Evolutionary conservation across 371 early-diverging fungal genomes (phyloP), one percentile per base, ranked within the genome.

Genomic region (Saksenaea oblongispora): DNA sequence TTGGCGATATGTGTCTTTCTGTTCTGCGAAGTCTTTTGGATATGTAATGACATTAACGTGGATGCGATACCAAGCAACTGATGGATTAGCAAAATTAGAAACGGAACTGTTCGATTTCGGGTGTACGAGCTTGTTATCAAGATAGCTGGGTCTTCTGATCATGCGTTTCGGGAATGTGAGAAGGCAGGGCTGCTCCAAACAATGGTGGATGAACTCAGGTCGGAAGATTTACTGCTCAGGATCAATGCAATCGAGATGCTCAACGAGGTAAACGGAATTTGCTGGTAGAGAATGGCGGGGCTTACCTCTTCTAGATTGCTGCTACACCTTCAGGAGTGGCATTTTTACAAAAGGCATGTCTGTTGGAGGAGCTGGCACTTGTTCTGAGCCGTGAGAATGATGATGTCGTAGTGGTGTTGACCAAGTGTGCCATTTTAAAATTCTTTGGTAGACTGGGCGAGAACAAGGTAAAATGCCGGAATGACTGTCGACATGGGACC

Each of bases 181-280:
- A 34, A 34, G 5, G 66, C 76, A 0, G 80, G 80, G 14, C 55
- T 81, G 5, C 61, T 84, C 18, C 26, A 63, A 11, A 58, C 54
- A 8, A 56, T 82, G 10, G 47, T 69, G 7, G 51, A 60, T 10
- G 78, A 81, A 61, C 47, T 81, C 17, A 69, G 68, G 17, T 72
- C 83, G 10, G 56, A 70, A 22, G 84, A 84, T 62, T 35, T 79
- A 1, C 65, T 84, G 58, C 34, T 84, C 8, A 71, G 69, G 27
- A 58, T 84, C 14, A 84, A 84, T 61, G 82, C 82, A 3, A 72
- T 84, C 44, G 84, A 84, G 57, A 59, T 79, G n/a, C 62, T 83
- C 10, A 66, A 64, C 24, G 70, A 83, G 74, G 84, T 83, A 70
- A 63, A 11, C 10, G 34, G 18, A 31, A 34, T 5, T 27, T 10